These are phyloP conservation scores for Phytophthora litchii DNA, from an alignment of 352 stramenopile species.

Conservation along the genomic window DNA sequence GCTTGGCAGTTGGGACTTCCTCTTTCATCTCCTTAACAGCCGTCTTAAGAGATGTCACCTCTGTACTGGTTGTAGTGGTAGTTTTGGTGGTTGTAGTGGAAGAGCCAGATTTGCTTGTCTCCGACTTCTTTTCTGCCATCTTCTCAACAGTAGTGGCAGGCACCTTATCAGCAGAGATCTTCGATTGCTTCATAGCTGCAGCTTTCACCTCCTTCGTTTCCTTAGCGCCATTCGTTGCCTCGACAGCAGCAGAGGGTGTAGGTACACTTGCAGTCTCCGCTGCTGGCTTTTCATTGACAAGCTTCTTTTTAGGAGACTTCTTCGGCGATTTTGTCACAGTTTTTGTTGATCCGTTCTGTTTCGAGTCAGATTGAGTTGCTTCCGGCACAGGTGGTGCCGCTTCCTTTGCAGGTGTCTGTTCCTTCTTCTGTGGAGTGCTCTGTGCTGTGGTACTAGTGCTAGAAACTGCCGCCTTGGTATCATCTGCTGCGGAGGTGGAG, in stretches of 20 bases:
- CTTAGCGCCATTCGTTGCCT: conserved; percentile 15
- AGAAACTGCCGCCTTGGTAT: conserved; percentile 21
- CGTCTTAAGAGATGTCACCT: conserved; percentile 24
- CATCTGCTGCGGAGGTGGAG: conserved; percentile 20
- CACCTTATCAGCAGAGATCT: conserved; percentile 11
- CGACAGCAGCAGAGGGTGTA: conserved; percentile 6
- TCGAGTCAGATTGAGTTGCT: conserved; percentile 14
- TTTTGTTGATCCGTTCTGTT: conserved; percentile 32
- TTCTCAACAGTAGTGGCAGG: conserved; percentile 9
- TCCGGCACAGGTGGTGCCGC: conserved; percentile 4
- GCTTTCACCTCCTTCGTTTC: conserved; percentile 1
- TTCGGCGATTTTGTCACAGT: conserved; percentile 24
- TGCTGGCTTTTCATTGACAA: conserved; percentile 12
- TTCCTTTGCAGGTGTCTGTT: conserved; percentile 16
- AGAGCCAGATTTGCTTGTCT: conserved; percentile 21
- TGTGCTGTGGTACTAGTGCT: conserved; percentile 33
- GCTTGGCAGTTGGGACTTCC: conserved; percentile 11
- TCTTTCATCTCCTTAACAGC: conserved; percentile 19
- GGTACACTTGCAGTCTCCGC: conserved; percentile 1
- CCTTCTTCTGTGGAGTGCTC: conserved; percentile 43
- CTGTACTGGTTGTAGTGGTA: conserved; percentile 25
- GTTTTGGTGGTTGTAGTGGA: conserved; percentile 23
- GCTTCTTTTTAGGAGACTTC: conserved; percentile 28
- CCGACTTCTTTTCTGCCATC: conserved; percentile 26
- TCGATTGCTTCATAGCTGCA: conserved; percentile 8